Conservation (phyloP, 768 basidiomycete genomes). For the Filobasidium wieringae region DNA sequence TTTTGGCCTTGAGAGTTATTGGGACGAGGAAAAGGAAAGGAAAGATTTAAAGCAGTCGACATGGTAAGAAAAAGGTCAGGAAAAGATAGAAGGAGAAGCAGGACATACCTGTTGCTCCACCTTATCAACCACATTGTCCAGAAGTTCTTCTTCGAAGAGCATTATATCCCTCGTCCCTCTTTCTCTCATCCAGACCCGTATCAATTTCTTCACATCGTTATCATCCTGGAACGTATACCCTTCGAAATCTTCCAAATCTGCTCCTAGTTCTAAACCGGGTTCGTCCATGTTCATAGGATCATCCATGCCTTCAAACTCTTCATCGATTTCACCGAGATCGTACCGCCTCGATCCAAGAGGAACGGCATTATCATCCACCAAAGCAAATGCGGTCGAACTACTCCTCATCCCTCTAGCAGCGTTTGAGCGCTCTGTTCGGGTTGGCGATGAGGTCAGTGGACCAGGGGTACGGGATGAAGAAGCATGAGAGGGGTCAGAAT, state of each 20-base stretch:
- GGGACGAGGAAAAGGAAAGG: neutral
- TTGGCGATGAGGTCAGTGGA: neutral
- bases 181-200: slow-evolving; percentile 29
- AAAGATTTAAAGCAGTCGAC: neutral
- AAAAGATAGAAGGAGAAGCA: neutral
- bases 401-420: neutral
- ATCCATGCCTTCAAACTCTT: neutral
- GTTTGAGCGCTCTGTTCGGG: neutral
- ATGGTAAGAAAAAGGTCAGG: neutral
- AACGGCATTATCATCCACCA: no score
- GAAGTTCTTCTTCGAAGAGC: slow-evolving; percentile 33
- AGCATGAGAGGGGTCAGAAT: neutral
- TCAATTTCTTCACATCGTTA: slow-evolving; percentile 28
- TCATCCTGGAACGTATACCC: slow-evolving; percentile 19
- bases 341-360: neutral
- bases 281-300: slow-evolving; percentile 8
- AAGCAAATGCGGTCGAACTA: neutral
- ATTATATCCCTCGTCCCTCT: slow-evolving; percentile 32
- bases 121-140: slow-evolving; percentile 33
- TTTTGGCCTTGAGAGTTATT: slow-evolving; percentile 54
- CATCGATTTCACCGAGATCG: slow-evolving; percentile 1
- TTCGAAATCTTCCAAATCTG: slow-evolving; percentile 3
- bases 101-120: slow-evolving; percentile 34
- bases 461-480: neutral
- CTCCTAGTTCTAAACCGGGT: neutral